Evolutionary conservation across 2,329 filamentous ascomycete species (phyloP), one percentile per base, ranked within the genome.

Genomic region (Colletotrichum navitas): DNA sequence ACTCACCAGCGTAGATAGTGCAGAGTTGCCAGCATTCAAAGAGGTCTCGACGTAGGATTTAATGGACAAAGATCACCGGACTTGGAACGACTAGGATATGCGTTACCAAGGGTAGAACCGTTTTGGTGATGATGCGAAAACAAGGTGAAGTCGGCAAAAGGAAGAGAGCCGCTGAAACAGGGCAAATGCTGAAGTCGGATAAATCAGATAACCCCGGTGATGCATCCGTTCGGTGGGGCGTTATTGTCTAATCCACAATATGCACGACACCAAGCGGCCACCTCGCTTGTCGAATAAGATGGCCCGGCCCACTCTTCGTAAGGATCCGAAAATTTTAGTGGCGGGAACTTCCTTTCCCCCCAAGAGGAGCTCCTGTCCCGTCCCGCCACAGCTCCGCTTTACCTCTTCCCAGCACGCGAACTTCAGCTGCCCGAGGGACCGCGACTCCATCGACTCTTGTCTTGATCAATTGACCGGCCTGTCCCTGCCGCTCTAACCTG

Each of bases 291-390:
- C 55, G 12, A 39, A 63, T 63, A 55, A 6, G 6, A 24, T 29
- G 7, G 24, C 49, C 1, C 16, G 34, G 8, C 16, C 34, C 45
- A 54, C 39, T 29, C 26, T 16, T 32, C 12, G 41, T 39, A 21
- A 43, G 58, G 65, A 59, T 59, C 59, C 64, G 64, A 66, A 63
- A 71, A 68, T 58, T 59, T 69, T 64, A 72, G 65, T 47, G 69
- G 65, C 69, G 69, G 69, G 59, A 69, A 72, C 69, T 72, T 72
- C 65, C 69, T 68, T 72, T 69, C 69, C 69, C 65, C 69, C 61
- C n/a, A n/a, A 60, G 55, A 69, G 45, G 63, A 68, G 68, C 58
- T 71, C 68, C 54, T 32, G 26, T 41, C 39, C 11, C 41, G 51
- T 58, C 66, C 66, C 52, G 63, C 55, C 41, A 36, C 16, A 64